These are phyloP conservation scores for Dendrothele bispora DNA, from an alignment of 768 basidiomycete genomes.

Conservation along the genomic window DNA sequence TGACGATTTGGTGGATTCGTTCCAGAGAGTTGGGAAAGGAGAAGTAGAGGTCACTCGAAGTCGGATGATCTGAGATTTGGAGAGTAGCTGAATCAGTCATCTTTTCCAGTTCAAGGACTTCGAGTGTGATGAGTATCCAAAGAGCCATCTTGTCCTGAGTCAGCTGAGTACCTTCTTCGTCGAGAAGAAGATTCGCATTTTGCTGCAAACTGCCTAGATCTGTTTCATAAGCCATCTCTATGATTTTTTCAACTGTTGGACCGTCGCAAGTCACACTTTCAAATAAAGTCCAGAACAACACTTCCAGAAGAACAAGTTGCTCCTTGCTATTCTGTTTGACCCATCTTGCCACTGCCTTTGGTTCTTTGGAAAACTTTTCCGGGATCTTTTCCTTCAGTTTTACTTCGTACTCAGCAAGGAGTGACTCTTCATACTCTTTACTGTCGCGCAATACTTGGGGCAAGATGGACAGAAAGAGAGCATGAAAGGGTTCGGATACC, in stretches of 20 bases:
- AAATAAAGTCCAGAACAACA: conserved; percentile 91
- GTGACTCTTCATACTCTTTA: conserved; percentile 53
- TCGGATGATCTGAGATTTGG: conserved; percentile 52
- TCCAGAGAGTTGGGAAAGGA: conserved; percentile 62
- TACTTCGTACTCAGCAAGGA: conserved; percentile 61
- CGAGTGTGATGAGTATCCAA: conserved; percentile 79
- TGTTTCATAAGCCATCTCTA: conserved; percentile 62
- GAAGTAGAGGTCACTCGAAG: conserved; percentile 52
- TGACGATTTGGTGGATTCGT: conserved; percentile 67
- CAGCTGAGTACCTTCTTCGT: conserved; percentile 70
- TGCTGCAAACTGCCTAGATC: conserved; percentile 65
- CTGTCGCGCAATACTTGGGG: conserved; percentile 65
- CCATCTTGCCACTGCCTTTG: conserved; percentile 61
- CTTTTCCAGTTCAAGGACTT: conserved; percentile 78
- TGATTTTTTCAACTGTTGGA: conserved; percentile 59
- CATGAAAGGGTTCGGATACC: conserved; percentile 50
- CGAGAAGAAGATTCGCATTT: conserved; percentile 64
- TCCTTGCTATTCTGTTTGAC: conserved; percentile 75
- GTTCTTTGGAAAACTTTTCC: conserved; percentile 44
- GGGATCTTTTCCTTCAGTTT: conserved; percentile 54
- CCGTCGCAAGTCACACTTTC: conserved; percentile 67
- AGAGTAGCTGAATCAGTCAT: conserved; percentile 52
- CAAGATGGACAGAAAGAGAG: conserved; percentile 53
- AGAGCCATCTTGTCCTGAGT: conserved; percentile 67
- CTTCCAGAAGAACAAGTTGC: conserved; percentile 79